phyloP scores from a whole-genome alignment of 208 protist species.

The Crithidia acanthocephali region DNA sequence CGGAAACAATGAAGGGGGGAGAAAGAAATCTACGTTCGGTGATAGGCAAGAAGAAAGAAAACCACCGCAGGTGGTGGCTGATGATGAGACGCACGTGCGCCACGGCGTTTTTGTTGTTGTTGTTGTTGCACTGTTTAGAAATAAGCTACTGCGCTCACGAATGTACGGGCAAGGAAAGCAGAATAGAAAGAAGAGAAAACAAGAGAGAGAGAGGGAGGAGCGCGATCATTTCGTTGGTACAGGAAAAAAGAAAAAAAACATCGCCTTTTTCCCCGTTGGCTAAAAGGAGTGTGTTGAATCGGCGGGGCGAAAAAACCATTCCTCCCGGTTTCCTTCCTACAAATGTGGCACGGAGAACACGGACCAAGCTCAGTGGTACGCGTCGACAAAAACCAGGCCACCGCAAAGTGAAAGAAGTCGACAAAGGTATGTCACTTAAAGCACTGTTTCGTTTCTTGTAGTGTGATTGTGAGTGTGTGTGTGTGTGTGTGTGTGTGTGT shows the following conservation, averaged over 20 bases:
- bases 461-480: too few species aligned
- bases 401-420: too few species aligned
- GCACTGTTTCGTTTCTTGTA: too few species aligned
- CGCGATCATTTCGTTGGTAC: not conserved
- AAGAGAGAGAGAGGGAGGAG: not conserved
- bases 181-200: not conserved
- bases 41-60: not conserved
- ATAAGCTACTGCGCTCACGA: not conserved
- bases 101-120: not conserved
- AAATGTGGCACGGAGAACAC: too few species aligned
- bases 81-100: not conserved
- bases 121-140: not conserved
- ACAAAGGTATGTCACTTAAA: too few species aligned
- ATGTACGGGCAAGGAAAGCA: not conserved
- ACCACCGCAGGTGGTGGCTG: not conserved
- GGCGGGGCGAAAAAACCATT: not conserved
- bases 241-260: not conserved
- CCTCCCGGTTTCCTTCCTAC: not conserved
- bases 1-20: not conserved
- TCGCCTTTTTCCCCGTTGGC: not conserved
- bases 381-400: too few species aligned
- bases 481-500: not conserved
- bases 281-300: too few species aligned
- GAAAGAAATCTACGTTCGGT: not conserved
- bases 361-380: too few species aligned